Conservation (phyloP, 164 flowering plant genomes). For the Paratinospora sagittata region DNA sequence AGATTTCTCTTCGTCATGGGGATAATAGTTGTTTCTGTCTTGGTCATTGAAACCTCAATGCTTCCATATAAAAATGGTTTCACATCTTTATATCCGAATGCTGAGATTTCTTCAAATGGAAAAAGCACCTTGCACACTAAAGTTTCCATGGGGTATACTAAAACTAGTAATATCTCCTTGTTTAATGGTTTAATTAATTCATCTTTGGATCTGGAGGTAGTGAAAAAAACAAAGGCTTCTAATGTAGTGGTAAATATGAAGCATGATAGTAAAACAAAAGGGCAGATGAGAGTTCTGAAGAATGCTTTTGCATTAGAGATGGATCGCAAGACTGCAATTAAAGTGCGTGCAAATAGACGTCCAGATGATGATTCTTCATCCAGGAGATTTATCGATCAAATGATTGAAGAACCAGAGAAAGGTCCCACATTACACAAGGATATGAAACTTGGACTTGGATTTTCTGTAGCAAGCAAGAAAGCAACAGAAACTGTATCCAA, state of each 20-base stretch:
- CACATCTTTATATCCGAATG: constrained; percentile 11
- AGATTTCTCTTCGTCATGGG: constrained; percentile 43
- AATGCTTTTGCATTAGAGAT: constrained; percentile 15
- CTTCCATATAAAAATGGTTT: constrained; percentile 36
- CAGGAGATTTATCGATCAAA: constrained; percentile 2
- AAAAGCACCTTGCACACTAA: not conserved
- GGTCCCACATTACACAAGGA: not conserved
- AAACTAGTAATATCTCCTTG: not conserved
- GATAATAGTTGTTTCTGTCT: constrained; percentile 24
- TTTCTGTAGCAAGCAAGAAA: not conserved
- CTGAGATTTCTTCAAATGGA: constrained; percentile 8
- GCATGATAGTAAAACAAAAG: constrained; percentile 9
- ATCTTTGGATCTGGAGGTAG: constrained; percentile 10
- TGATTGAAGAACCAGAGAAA: not conserved
- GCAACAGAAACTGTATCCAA: constrained; percentile 3
- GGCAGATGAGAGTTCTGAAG: constrained; percentile 5
- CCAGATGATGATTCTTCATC: constrained; percentile 14
- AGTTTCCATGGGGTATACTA: constrained; percentile 13
- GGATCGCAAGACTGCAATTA: not conserved
- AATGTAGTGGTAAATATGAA: constrained; percentile 11
- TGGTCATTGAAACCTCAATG: constrained; percentile 38
- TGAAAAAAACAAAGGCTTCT: constrained; percentile 8
- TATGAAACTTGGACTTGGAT: not conserved
- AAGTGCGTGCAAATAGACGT: constrained; percentile 17
- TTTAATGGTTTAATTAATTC: constrained; percentile 4